phyloP scores from a whole-genome alignment of 192 early-diverging fungal genomes.

The Gamsiella multidivaricata region DNA sequence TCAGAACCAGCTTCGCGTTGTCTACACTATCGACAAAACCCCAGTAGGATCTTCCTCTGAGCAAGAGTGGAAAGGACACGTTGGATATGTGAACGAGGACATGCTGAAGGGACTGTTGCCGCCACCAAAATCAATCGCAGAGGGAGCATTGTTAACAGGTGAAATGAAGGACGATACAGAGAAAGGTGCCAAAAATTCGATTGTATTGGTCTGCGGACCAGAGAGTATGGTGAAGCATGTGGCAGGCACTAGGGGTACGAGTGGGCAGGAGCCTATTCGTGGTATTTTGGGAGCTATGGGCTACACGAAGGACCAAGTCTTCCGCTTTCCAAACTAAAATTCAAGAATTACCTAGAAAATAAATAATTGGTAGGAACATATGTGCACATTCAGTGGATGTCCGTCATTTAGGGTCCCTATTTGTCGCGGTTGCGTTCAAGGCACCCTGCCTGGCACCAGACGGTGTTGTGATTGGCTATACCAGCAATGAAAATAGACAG shows the following conservation, averaged over 20 bases:
- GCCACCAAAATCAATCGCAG: constrained; percentile 10
- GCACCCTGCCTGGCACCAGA: too few species aligned
- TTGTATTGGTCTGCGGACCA: constrained; percentile 75
- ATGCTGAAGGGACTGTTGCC: constrained; percentile 54
- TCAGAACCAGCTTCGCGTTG: constrained; percentile 55
- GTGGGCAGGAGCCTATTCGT: constrained; percentile 66
- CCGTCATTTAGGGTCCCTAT: too few species aligned
- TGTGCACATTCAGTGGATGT: too few species aligned
- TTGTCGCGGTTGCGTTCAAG: too few species aligned
- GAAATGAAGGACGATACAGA: background rate
- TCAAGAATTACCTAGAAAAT: background rate
- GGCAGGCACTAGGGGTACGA: constrained; percentile 61
- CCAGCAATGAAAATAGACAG: too few species aligned
- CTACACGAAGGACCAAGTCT: constrained; percentile 62
- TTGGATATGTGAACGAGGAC: constrained; percentile 37
- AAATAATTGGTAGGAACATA: too few species aligned
- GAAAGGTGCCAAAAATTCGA: constrained; percentile 11
- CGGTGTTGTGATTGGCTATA: too few species aligned
- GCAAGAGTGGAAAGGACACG: constrained; percentile 41
- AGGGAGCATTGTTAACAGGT: background rate
- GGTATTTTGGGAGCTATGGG: constrained; percentile 67
- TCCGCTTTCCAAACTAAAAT: constrained; percentile 65
- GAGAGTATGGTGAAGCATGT: constrained; percentile 69
- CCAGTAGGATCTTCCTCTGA: background rate
- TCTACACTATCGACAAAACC: constrained; percentile 62